These are phyloP conservation scores for Cryptosporidium parvum DNA, from an alignment of 169 alveolate species.

Conservation along the genomic window DNA sequence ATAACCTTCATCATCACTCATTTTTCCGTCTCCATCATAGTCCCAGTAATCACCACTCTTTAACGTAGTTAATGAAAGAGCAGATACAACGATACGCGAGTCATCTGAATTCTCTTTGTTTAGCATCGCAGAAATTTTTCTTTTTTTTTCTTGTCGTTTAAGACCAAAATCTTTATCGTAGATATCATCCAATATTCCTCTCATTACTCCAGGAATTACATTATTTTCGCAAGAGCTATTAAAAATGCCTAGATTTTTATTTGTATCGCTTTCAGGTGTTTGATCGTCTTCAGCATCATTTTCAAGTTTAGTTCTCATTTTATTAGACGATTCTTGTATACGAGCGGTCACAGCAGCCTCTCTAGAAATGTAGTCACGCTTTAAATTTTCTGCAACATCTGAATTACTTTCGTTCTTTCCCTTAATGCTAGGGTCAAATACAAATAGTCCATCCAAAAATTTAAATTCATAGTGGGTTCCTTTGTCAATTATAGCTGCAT, in stretches of 20 bases:
- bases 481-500: slow-evolving; percentile 48
- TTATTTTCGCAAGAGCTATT: neutral
- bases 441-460: slow-evolving; percentile 36
- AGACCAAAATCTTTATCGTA: slow-evolving; percentile 63
- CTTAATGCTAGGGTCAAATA: slow-evolving; percentile 50
- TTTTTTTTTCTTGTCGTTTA: slow-evolving; percentile 66
- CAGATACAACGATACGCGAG: slow-evolving; percentile 44
- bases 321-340: slow-evolving; percentile 59
- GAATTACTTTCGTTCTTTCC: slow-evolving; percentile 59
- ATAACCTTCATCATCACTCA: slow-evolving; percentile 73
- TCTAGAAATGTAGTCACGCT: slow-evolving; percentile 63
- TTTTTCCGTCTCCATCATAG: slow-evolving; percentile 70
- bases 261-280: neutral
- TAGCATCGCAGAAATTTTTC: slow-evolving; percentile 52
- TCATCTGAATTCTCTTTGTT: slow-evolving; percentile 35
- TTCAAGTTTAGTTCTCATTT: slow-evolving; percentile 39
- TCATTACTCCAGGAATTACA: neutral
- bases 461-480: slow-evolving; percentile 48
- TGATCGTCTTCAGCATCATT: slow-evolving; percentile 47
- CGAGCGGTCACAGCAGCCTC: slow-evolving; percentile 69
- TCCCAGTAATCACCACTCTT: slow-evolving; percentile 56
- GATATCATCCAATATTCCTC: slow-evolving; percentile 60
- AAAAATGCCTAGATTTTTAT: neutral
- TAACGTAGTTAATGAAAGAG: slow-evolving; percentile 65
- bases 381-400: slow-evolving; percentile 61